Evolutionary conservation across 306 rosid genomes (phyloP).

Genomic region (Mimosa pudica): DNA sequence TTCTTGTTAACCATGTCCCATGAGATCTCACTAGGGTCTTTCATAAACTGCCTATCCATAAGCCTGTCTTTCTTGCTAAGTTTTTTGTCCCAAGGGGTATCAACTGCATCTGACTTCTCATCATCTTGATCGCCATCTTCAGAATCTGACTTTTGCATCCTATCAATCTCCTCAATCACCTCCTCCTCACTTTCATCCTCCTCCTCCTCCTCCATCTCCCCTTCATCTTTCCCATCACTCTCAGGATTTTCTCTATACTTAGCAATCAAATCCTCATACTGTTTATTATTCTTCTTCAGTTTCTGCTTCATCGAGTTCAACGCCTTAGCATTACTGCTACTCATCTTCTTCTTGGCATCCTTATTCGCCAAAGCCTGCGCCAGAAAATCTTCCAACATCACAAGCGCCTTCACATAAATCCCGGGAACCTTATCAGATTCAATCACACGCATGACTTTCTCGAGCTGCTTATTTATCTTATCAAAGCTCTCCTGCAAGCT

Average conservation of each 20-base stretch:
- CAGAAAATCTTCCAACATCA: slow-evolving; percentile 84
- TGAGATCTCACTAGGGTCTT: slow-evolving; percentile 90
- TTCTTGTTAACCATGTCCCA: slow-evolving; percentile 96
- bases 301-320: slow-evolving; percentile 98
- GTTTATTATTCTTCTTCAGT: slow-evolving; percentile 92
- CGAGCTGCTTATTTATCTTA: slow-evolving; percentile 90
- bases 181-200: slow-evolving; percentile 66
- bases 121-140: slow-evolving; percentile 54
- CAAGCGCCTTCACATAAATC: slow-evolving; percentile 87
- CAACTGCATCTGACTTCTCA: slow-evolving; percentile 43
- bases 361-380: slow-evolving; percentile 87
- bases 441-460: slow-evolving; percentile 93
- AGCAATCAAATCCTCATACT: slow-evolving; percentile 72
- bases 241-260: slow-evolving; percentile 85
- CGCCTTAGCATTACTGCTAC: slow-evolving; percentile 98
- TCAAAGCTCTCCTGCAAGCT: slow-evolving; percentile 95
- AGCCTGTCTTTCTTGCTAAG: slow-evolving; percentile 79
- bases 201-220: slow-evolving; percentile 41
- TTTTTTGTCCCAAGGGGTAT: slow-evolving; percentile 67
- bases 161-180: slow-evolving; percentile 60
- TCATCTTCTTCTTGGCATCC: slow-evolving; percentile 97
- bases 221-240: slow-evolving; percentile 72
- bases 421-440: slow-evolving; percentile 83
- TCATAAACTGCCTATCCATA: slow-evolving; percentile 77
- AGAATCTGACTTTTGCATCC: slow-evolving; percentile 46